Evolutionary conservation across 148 eudicot species (phyloP).

Genomic region (Suaeda aralocaspica): DNA sequence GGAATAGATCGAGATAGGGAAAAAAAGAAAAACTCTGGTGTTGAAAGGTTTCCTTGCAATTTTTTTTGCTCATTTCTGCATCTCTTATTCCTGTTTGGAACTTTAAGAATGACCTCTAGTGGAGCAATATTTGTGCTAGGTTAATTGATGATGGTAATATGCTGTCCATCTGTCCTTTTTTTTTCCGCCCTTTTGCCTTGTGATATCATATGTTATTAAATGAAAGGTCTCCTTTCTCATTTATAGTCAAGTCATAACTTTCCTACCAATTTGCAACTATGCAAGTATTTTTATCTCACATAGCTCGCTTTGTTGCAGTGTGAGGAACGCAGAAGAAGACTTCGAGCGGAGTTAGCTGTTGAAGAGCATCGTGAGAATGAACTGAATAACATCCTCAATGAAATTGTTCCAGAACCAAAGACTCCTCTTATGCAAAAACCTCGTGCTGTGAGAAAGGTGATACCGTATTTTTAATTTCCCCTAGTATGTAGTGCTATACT

Average conservation of each 20-base stretch:
- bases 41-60: too few relatives aligned
- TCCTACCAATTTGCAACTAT: neutral
- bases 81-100: too few relatives aligned
- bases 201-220: constrained; percentile 2
- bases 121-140: neutral
- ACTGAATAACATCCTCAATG: constrained; percentile 61
- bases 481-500: too few relatives aligned
- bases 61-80: too few relatives aligned
- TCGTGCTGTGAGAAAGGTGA: constrained; percentile 63
- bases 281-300: neutral
- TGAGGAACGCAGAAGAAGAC: constrained; percentile 84
- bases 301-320: constrained; percentile 48
- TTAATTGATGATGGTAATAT: neutral
- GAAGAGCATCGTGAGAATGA: constrained; percentile 85
- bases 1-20: too few relatives aligned
- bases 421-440: constrained; percentile 50
- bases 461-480: constrained; percentile 18
- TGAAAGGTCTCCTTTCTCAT: neutral
- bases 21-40: too few relatives aligned
- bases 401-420: constrained; percentile 64
- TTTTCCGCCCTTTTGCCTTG: neutral
- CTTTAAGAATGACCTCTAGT: too few relatives aligned
- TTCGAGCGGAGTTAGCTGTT: constrained; percentile 79
- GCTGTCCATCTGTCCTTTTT: neutral
- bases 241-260: constrained; percentile 3